phyloP scores from a whole-genome alignment of 768 basidiomycete genomes.

The Mycena galopus region DNA sequence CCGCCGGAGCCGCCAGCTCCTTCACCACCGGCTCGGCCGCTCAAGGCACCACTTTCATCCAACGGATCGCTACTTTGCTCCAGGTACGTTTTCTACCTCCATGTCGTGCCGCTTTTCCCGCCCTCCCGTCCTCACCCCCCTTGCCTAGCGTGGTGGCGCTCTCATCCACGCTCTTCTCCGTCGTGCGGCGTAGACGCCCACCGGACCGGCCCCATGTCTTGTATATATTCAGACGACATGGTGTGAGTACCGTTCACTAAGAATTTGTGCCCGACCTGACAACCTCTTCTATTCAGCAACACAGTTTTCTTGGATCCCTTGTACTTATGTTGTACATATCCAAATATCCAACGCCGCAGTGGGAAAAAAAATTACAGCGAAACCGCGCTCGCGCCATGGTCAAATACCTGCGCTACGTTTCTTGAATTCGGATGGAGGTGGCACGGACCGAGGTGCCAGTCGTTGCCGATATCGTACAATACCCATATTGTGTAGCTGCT shows the following conservation, averaged over 20 bases:
- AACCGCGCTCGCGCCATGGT: too few relatives aligned
- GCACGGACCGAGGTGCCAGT: too few relatives aligned
- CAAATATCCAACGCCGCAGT: too few relatives aligned
- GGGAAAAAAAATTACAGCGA: too few relatives aligned
- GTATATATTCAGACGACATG: background rate
- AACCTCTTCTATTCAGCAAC: too few relatives aligned
- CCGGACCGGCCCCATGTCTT: background rate
- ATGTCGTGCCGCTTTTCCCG: background rate
- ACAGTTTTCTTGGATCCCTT: too few relatives aligned
- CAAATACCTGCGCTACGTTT: background rate
- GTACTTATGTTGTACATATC: too few relatives aligned
- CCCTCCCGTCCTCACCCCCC: background rate
- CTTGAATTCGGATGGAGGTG: too few relatives aligned
- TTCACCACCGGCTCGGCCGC: background rate
- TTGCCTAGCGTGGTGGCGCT: background rate
- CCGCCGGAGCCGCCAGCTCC: background rate
- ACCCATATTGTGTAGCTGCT: too few relatives aligned
- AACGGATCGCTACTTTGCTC: background rate
- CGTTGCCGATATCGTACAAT: too few relatives aligned
- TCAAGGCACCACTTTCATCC: background rate
- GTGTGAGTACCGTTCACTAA: too few relatives aligned
- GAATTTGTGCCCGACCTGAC: too few relatives aligned
- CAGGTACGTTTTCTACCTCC: background rate
- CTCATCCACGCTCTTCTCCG: background rate
- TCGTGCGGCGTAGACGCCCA: background rate